Base-by-base conservation (phyloP, 352 stramenopile species). In the Blastocystis hominis region DNA sequence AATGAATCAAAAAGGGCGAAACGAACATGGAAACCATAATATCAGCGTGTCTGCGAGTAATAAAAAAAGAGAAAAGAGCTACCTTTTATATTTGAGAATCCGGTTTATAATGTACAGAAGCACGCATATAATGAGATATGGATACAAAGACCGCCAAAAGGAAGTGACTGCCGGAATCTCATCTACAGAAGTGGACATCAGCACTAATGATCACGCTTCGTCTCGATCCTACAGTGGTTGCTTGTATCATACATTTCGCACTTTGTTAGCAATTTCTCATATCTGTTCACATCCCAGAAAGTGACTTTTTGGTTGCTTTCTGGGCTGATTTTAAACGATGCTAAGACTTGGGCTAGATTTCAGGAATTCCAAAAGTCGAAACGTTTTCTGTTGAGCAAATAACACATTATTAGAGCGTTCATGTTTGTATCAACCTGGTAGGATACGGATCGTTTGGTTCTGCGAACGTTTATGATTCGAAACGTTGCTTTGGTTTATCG, bases 181-280 rank as follows among this genome's bases (percentile, higher is more conserved):
- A 30, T 80, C 70, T 3, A 80, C 53, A 62, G 17, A 30, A 17
- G 70, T 80, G 17, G 70, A 80, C 70, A 80, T 80, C 47, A 80
- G 15, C 34, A 80, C 70, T 80, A 64, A 34, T 40, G 3, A 24
- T 47, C 4, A 64, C 36, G 5, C 9, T 4, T 15, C 17, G 50
- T 30, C 6, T 30, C n/a, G 38, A 3, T 63, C 40, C n/a, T 80
- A 63, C 70, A 38, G 13, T 63, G 9, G 36, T 80, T 64, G 30
- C 3, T n/a, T 30, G 53, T 80, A 34, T 64, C 70, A 64, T 80
- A 80, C 70, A 64, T 80, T 46, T 80, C 70, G 50, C 70, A 80
- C 55, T 80, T 80, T 40, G 70, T 64, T 15, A 80, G 30, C 20
- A 80, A 62, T 3, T 40, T 9, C 30, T 42, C 55, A 34, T 64